These are phyloP conservation scores for Pilobolus umbonatus DNA, from an alignment of 192 early-diverging fungal species.

Conservation along the genomic window DNA sequence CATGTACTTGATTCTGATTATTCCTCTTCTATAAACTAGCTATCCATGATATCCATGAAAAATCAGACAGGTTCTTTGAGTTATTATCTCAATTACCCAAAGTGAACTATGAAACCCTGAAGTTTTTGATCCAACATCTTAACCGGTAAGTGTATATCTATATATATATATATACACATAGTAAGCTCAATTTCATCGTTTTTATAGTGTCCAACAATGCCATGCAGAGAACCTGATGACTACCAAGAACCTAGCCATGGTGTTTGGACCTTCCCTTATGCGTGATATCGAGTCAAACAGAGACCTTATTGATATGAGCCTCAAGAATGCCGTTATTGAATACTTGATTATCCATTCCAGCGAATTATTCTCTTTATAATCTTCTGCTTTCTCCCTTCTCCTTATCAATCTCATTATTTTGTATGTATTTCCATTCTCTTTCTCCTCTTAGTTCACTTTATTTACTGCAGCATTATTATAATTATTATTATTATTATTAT, in stretches of 20 bases:
- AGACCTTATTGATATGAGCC: constrained; percentile 70
- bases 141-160: constrained; percentile 33
- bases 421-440: neutral
- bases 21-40: constrained; percentile 17
- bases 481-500: too few species aligned
- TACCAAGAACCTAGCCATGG: constrained; percentile 85
- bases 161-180: neutral
- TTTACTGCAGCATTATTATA: too few species aligned
- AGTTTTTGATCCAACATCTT: constrained; percentile 59
- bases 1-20: too few species aligned
- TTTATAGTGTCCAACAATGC: constrained; percentile 47
- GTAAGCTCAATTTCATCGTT: neutral
- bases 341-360: constrained; percentile 58
- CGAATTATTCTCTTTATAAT: constrained; percentile 14
- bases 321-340: constrained; percentile 66
- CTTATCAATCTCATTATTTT: neutral
- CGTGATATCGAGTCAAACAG: constrained; percentile 51
- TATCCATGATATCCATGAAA: constrained; percentile 29
- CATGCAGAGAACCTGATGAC: constrained; percentile 82
- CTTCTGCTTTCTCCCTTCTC: neutral
- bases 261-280: constrained; percentile 89
- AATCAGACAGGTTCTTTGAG: constrained; percentile 42
- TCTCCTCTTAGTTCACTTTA: neutral
- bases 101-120: constrained; percentile 59
- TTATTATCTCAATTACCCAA: constrained; percentile 52